Evolutionary conservation across 1,139 yeast species (phyloP).

Genomic region (Geotrichum siamense): DNA sequence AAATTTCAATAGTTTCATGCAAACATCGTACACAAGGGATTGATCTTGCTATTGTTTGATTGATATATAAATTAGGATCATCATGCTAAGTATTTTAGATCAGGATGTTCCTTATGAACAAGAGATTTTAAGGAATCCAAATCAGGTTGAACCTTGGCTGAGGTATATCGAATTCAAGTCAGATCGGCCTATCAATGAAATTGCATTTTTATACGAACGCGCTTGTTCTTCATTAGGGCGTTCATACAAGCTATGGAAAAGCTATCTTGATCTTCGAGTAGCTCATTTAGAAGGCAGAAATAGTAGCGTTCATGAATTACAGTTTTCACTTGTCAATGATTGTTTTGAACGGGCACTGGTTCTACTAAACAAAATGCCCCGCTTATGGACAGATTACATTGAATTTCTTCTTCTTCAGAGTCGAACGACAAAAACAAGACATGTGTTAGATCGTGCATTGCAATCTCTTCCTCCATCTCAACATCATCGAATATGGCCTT

Average conservation of each 20-base stretch:
- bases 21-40: not conserved
- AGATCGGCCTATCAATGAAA: slow-evolving; percentile 31
- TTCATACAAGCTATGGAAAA: slow-evolving; percentile 50
- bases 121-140: slow-evolving; percentile 41
- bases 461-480: slow-evolving; percentile 44
- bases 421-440: slow-evolving; percentile 42
- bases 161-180: slow-evolving; percentile 42
- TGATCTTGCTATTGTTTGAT: no score
- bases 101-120: slow-evolving; percentile 44
- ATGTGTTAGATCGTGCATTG: slow-evolving; percentile 48
- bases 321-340: slow-evolving; percentile 35
- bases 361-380: slow-evolving; percentile 42
- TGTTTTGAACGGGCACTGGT: slow-evolving; percentile 46
- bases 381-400: slow-evolving; percentile 53
- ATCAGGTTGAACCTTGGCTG: slow-evolving; percentile 46
- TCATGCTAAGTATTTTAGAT: slow-evolving; percentile 19
- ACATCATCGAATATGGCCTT: slow-evolving; percentile 58
- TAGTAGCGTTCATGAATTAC: slow-evolving; percentile 31
- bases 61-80: no score
- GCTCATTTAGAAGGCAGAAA: slow-evolving; percentile 31
- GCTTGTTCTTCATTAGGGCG: slow-evolving; percentile 46
- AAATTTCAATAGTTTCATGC: not conserved
- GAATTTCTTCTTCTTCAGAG: slow-evolving; percentile 38
- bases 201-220: slow-evolving; percentile 46
- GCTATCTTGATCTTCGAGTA: slow-evolving; percentile 43